phyloP scores from a whole-genome alignment of 768 basidiomycete species.

The Lactifluus subvellereus region DNA sequence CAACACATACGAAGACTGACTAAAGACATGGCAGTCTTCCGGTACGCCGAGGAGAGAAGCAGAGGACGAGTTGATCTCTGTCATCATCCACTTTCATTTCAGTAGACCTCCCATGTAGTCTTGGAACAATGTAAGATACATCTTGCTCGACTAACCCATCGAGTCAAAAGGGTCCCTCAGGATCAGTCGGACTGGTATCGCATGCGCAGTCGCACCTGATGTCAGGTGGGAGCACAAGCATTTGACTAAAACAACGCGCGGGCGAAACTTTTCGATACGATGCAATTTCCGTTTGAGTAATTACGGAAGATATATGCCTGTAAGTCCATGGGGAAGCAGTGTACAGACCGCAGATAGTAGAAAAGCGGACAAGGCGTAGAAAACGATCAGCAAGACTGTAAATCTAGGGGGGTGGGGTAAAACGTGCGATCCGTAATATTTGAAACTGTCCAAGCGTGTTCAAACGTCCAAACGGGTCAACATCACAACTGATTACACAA shows the following conservation, averaged over 20 bases:
- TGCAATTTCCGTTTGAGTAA: conserved; percentile 10
- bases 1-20: conserved; percentile 13
- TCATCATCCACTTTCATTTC: neutral
- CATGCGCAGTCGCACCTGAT: too few species aligned
- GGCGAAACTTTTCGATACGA: neutral
- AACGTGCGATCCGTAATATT: neutral
- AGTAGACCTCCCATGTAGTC: neutral
- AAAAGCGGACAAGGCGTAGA: neutral
- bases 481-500: conserved; percentile 62
- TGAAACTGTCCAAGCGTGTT: neutral
- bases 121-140: neutral
- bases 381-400: conserved; percentile 14
- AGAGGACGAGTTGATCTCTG: too few species aligned
- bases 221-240: too few species aligned
- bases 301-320: conserved; percentile 1
- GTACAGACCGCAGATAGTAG: neutral
- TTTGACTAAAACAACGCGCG: too few species aligned
- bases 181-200: too few species aligned
- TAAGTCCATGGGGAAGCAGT: conserved; percentile 13
- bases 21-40: neutral
- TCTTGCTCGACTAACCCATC: neutral
- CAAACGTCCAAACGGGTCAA: neutral
- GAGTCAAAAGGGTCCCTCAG: neutral
- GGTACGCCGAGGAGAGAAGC: neutral
- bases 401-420: neutral